Percentiles rank a stretch among this genome's conserved stretches.
Conservation (phyloP, 2,329 filamentous ascomycete genomes). For the Fusarium sulawesiense region DNA sequence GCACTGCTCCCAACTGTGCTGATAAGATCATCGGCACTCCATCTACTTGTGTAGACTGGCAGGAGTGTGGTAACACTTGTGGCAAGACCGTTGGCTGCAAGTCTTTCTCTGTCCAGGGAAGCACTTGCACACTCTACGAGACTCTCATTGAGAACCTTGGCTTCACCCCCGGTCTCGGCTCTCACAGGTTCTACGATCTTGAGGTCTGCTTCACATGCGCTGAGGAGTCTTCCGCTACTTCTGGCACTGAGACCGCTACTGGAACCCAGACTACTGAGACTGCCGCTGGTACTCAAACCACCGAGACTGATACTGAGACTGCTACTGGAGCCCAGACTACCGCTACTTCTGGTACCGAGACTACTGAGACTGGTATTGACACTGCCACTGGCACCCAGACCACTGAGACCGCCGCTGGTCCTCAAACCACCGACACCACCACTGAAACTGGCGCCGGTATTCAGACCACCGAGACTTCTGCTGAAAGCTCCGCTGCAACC, state of each 20-base stretch:
- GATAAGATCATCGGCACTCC: slow-evolving; percentile 10
- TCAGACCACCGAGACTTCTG: not conserved
- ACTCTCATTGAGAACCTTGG: not conserved
- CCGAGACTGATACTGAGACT: not conserved
- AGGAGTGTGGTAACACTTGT: slow-evolving; percentile 27
- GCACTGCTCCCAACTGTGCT: slow-evolving; percentile 1
- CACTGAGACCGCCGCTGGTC: not conserved
- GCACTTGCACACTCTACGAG: slow-evolving; percentile 21
- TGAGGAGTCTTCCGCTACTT: slow-evolving; percentile 16
- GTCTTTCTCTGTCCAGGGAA: slow-evolving; percentile 23
- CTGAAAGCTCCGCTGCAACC: not conserved
- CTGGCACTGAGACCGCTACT: slow-evolving; percentile 4
- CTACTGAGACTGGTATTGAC: slow-evolving; percentile 4
- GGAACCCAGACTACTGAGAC: slow-evolving; percentile 6
- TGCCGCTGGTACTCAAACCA: not conserved
- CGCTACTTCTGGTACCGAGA: not conserved
- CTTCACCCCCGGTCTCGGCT: not conserved
- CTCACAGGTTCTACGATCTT: slow-evolving; percentile 27
- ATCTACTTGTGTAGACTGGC: not conserved
- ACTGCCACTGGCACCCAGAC: not conserved
- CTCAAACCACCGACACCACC: not conserved
- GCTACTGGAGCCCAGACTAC: not conserved
- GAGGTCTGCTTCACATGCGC: slow-evolving; percentile 34
- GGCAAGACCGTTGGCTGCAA: slow-evolving; percentile 33
- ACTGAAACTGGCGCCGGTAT: not conserved